Conservation (phyloP, 2,329 filamentous ascomycete species). For the Rutstroemia sydowiana region DNA sequence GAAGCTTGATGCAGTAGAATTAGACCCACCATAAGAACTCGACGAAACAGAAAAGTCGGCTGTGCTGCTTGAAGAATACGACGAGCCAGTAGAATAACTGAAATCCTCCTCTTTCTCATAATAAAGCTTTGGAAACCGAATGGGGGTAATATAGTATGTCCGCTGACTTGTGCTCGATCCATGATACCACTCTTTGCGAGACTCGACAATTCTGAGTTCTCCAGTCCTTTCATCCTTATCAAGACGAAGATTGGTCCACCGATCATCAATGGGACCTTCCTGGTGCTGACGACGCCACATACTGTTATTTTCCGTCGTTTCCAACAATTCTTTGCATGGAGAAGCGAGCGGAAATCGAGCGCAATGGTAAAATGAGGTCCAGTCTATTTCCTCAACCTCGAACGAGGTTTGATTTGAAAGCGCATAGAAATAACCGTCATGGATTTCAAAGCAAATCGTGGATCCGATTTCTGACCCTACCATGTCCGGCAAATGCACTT, state of each 20-base stretch:
- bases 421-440: conserved; percentile 59
- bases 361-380: conserved; percentile 63
- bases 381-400: conserved; percentile 56
- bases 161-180: conserved; percentile 51
- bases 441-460: conserved; percentile 65
- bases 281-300: conserved; percentile 60
- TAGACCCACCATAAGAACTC: not conserved
- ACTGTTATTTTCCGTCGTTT: conserved; percentile 37
- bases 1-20: not conserved
- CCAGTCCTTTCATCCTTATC: conserved; percentile 52
- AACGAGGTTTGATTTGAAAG: conserved; percentile 59
- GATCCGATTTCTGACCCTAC: conserved; percentile 58
- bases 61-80: conserved; percentile 3
- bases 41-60: not conserved
- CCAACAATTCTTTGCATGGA: conserved; percentile 34
- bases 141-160: conserved; percentile 56
- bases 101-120: conserved; percentile 10
- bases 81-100: not conserved
- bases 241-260: conserved; percentile 62
- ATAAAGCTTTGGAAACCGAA: conserved; percentile 35
- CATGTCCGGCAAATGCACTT: conserved; percentile 48
- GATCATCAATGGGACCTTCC: conserved; percentile 66
- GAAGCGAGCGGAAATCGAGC: conserved; percentile 51
- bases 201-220: conserved; percentile 55
- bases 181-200: conserved; percentile 58